These are phyloP conservation scores for Fusarium lyarnte DNA, from an alignment of 2,329 filamentous ascomycete genomes.

Conservation along the genomic window DNA sequence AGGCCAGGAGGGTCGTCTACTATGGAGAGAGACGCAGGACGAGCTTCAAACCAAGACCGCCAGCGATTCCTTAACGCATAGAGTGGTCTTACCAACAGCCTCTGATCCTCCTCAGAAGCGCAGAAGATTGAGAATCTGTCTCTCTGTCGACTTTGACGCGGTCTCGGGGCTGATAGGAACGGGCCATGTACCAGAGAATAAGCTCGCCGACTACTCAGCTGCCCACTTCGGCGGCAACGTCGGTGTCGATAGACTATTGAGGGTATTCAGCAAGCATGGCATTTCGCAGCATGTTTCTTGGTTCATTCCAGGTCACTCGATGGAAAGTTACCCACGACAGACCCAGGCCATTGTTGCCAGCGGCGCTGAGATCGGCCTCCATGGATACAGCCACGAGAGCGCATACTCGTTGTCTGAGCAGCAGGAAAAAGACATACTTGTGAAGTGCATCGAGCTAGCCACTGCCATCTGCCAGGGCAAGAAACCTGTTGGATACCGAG, in stretches of 20 bases:
- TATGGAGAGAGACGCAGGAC: neutral
- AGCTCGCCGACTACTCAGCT: neutral
- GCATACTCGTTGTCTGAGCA: neutral
- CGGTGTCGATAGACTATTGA: neutral
- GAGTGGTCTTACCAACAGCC: accelerated
- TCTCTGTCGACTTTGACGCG: neutral
- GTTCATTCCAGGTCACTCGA: neutral
- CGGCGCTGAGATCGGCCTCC: neutral
- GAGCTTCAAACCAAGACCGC: accelerated
- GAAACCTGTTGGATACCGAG: neutral
- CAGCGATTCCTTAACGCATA: accelerated
- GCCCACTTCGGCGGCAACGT: neutral
- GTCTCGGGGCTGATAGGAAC: neutral
- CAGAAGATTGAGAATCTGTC: neutral
- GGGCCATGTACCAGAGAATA: neutral
- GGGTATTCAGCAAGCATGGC: neutral
- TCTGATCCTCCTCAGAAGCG: accelerated
- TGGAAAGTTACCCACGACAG: neutral
- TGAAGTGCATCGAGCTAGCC: neutral
- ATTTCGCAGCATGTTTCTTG: neutral
- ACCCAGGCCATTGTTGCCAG: neutral
- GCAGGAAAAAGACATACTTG: neutral
- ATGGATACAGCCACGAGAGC: neutral
- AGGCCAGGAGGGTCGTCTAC: neutral
- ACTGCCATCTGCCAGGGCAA: accelerated